Conservation (phyloP, 2,329 filamentous ascomycete species). For the Fusarium nematophilum region DNA sequence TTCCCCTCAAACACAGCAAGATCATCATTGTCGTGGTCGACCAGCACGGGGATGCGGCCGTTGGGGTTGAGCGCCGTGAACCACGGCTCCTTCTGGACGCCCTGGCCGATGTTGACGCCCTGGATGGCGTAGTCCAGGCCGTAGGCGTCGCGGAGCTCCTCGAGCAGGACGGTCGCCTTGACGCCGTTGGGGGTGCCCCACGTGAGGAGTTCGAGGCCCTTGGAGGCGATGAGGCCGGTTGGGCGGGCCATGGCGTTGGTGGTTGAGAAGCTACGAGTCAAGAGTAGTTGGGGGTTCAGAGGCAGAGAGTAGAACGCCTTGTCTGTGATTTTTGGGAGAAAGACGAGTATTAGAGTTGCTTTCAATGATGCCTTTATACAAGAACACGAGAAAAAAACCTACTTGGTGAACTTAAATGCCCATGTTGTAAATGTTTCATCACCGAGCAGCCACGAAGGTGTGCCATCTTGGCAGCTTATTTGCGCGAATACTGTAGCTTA, state of each 20-base stretch:
- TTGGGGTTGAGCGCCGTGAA: slow-evolving; percentile 72
- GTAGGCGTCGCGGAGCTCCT: slow-evolving; percentile 75
- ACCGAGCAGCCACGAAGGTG: too few relatives aligned
- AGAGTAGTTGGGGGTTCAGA: neutral
- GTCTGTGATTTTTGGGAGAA: neutral
- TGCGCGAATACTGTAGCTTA: too few relatives aligned
- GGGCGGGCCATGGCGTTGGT: slow-evolving; percentile 44
- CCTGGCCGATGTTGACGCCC: slow-evolving; percentile 67
- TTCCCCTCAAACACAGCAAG: slow-evolving; percentile 80
- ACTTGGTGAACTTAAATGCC: too few relatives aligned
- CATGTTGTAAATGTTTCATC: too few relatives aligned
- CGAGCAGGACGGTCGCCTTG: slow-evolving; percentile 71
- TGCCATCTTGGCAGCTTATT: too few relatives aligned
- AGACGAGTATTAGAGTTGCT: neutral
- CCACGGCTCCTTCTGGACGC: slow-evolving; percentile 76
- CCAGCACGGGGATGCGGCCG: slow-evolving; percentile 72
- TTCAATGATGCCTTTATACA: too few relatives aligned
- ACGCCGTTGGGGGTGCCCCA: slow-evolving; percentile 65
- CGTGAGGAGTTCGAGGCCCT: slow-evolving; percentile 74
- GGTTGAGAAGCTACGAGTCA: slow-evolving; percentile 8
- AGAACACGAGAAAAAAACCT: too few relatives aligned
- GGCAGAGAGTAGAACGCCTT: neutral
- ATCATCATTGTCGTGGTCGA: slow-evolving; percentile 71
- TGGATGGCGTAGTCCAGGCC: slow-evolving; percentile 70
- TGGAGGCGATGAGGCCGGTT: slow-evolving; percentile 69